phyloP scores from a whole-genome alignment of 2,329 filamentous ascomycete genomes.

The Colletotrichum abscissum region DNA sequence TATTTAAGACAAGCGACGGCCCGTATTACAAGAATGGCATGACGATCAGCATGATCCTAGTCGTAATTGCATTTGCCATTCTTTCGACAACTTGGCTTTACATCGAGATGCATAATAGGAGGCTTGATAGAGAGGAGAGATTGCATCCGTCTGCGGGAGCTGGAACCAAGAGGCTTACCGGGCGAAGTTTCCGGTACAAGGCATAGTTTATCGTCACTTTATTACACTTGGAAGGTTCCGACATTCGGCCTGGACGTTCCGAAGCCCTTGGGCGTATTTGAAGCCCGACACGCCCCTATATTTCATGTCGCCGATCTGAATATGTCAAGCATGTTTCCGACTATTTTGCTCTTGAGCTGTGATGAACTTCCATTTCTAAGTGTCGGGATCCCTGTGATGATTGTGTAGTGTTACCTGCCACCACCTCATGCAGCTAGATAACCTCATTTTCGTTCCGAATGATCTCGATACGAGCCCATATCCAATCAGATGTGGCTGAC shows the following conservation, averaged over 20 bases:
- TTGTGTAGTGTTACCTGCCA: background rate
- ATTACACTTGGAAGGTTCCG: background rate
- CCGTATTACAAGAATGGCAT: slow-evolving; percentile 35
- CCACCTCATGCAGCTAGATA: background rate
- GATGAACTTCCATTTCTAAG: too few species aligned
- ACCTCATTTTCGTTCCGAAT: background rate
- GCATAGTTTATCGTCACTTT: background rate
- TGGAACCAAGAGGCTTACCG: background rate
- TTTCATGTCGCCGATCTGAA: too few species aligned
- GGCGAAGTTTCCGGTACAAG: background rate
- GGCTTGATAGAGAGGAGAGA: background rate
- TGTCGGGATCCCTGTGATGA: background rate
- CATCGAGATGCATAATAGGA: slow-evolving; percentile 22
- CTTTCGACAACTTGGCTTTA: slow-evolving; percentile 25
- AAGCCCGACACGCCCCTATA: background rate
- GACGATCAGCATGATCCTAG: slow-evolving; percentile 32
- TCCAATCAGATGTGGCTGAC: background rate
- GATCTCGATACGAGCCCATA: background rate
- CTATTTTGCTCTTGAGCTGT: too few species aligned
- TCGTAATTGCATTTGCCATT: slow-evolving; percentile 12
- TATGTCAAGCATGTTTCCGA: too few species aligned
- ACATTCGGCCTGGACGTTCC: background rate
- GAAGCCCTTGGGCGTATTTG: background rate
- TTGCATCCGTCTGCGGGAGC: background rate
- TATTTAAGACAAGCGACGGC: slow-evolving; percentile 36